Base-by-base conservation (phyloP, 1,139 yeast species). In the Taphrina deformans region DNA sequence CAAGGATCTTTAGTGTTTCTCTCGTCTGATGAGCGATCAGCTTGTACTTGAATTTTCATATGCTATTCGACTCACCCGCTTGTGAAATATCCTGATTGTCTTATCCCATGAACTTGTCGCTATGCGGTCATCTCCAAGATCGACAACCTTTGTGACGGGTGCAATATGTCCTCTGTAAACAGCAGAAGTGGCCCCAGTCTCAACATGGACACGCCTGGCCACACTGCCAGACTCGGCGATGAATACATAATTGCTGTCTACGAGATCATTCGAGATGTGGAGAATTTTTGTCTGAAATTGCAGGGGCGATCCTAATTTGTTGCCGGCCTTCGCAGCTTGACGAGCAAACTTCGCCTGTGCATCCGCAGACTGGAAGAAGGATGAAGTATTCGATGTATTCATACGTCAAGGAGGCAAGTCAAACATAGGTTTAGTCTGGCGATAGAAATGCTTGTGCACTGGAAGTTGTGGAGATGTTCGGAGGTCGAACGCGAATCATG, bases 101-200 rank as follows among this genome's bases (percentile, higher is more conserved):
- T 63, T 63, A 40, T 63, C 66, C 66, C 66, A 63, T 4, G 63
- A 56, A 14, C 63, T 55, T 7, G 64, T 56, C 16, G 24, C 53
- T 14, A 63, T 24, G 29, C 29, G 46, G 16, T 31, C 31, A 4
- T 40, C 29, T 21, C 63, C 59, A 9, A 65, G 33, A 16, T 41
- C 46, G 21, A 63, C 18, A 18, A 63, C 52, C n/a, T 35, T 62
- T 18, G 66, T 56, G 29, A 63, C 66, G 23, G 66, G 66, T 27
- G 63, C 66, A n/a, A 55, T 38, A 40, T 63, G 66, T 21, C 66
- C 66, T 14, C 59, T 55, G 31, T 40, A 63, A 4, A 63, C 38
- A 38, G 38, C 46, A 10, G 23, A n/a, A 12, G 55, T 31, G 6
- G 27, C 18, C 7, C 55, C 61, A 18, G 55, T 55, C 31, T 55